phyloP scores from a whole-genome alignment of 306 rosid species.

The Datisca glomerata region DNA sequence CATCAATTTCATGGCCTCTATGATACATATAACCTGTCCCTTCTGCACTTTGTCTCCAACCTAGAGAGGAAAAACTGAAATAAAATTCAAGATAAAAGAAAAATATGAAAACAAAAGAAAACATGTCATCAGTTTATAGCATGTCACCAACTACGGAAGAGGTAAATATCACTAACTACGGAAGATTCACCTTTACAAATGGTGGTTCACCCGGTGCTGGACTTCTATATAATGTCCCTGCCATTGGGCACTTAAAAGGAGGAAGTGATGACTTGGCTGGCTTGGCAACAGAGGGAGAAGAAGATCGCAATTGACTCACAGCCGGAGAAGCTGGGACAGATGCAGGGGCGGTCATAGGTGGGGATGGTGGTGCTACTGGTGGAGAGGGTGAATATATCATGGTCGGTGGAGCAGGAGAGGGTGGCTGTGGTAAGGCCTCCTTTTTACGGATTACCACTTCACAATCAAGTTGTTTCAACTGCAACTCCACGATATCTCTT shows the following conservation, averaged over 20 bases:
- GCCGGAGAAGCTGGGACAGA: constrained; percentile 15
- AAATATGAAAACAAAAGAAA: no score
- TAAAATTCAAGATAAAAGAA: no score
- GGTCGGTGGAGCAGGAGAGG: constrained; percentile 30
- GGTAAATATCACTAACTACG: constrained; percentile 8
- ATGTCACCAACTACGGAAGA: no score
- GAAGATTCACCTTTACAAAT: constrained; percentile 54
- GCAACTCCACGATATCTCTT: constrained; percentile 69
- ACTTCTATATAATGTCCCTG: constrained; percentile 70
- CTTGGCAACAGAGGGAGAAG: constrained; percentile 34
- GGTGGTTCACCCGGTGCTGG: constrained; percentile 62
- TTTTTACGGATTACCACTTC: constrained; percentile 59
- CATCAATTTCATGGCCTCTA: constrained; percentile 90
- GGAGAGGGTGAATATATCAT: constrained; percentile 23
- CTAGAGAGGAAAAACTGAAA: constrained; percentile 28
- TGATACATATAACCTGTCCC: constrained; percentile 64
- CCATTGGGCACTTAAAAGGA: constrained; percentile 61
- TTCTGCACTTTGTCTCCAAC: constrained; percentile 71
- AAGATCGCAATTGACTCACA: constrained; percentile 17
- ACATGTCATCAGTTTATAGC: no score
- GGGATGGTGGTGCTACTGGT: constrained; percentile 4
- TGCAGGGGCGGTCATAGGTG: constrained; percentile 14
- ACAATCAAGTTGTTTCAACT: constrained; percentile 53
- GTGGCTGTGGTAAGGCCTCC: constrained; percentile 55
- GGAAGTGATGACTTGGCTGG: constrained; percentile 41